Conservation (phyloP, 768 basidiomycete genomes). For the Kwoniella sp. region DNA sequence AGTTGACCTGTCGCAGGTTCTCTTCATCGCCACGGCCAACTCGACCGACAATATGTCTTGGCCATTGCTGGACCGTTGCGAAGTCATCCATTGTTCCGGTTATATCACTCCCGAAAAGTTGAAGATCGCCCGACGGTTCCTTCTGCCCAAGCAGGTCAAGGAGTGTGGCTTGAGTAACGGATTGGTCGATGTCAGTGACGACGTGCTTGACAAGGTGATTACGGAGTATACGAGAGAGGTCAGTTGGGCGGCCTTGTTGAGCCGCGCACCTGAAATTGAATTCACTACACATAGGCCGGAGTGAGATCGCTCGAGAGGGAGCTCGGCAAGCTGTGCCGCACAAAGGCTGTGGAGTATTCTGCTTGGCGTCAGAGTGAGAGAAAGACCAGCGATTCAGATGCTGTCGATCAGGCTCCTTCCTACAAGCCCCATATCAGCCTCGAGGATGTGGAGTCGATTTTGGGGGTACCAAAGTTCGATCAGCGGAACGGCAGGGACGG, state of each 20-base stretch:
- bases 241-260: slow-evolving; percentile 3
- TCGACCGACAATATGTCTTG: slow-evolving; percentile 81
- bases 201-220: slow-evolving; percentile 66
- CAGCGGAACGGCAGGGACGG: slow-evolving; percentile 61
- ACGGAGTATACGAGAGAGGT: slow-evolving; percentile 76
- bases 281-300: slow-evolving; percentile 60
- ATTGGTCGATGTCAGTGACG: slow-evolving; percentile 65
- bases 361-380: slow-evolving; percentile 54
- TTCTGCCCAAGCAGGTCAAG: slow-evolving; percentile 78
- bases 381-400: background rate
- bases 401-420: slow-evolving; percentile 37
- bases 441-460: slow-evolving; percentile 72
- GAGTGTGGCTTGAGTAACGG: slow-evolving; percentile 67
- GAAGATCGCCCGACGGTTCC: slow-evolving; percentile 78
- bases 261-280: too few species aligned
- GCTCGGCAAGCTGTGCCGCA: slow-evolving; percentile 80
- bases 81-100: slow-evolving; percentile 67
- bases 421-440: slow-evolving; percentile 64
- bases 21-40: slow-evolving; percentile 92
- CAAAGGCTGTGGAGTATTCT: slow-evolving; percentile 87
- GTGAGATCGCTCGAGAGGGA: slow-evolving; percentile 85
- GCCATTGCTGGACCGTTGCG: slow-evolving; percentile 83
- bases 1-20: slow-evolving; percentile 76
- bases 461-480: slow-evolving; percentile 76
- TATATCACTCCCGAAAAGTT: slow-evolving; percentile 90